Conservation (phyloP, 176 grass and related monocot genomes). For the Dactylis glomerata region DNA sequence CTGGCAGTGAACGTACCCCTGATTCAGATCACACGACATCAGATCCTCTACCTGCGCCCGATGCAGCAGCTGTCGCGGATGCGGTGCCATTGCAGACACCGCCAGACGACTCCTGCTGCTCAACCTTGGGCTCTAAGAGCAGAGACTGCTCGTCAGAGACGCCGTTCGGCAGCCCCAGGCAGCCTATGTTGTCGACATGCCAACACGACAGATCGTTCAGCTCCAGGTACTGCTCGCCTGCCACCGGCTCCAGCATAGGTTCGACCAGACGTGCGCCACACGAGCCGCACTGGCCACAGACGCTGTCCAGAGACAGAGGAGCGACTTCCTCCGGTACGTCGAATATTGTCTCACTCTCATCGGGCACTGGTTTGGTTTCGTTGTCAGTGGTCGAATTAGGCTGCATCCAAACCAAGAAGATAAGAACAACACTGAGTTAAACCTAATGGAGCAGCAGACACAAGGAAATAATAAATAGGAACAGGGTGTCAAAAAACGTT, state of each 20-base stretch:
- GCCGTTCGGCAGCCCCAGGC: not conserved
- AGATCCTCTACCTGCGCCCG: not conserved
- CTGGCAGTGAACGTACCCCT: not conserved
- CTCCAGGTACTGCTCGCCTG: constrained; percentile 40
- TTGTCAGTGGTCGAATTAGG: constrained; percentile 23
- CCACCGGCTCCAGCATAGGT: constrained; percentile 15
- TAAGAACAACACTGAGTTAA: not conserved
- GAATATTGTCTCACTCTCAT: constrained; percentile 47
- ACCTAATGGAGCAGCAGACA: not conserved
- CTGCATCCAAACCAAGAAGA: constrained; percentile 26
- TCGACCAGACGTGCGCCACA: not conserved
- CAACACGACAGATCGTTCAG: constrained; percentile 48
- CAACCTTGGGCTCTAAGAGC: constrained; percentile 4
- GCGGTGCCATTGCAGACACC: not conserved
- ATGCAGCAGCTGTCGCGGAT: not conserved
- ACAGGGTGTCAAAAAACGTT: constrained; percentile 12
- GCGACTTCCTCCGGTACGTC: constrained; percentile 19
- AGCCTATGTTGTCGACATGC: not conserved
- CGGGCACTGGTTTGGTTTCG: constrained; percentile 6
- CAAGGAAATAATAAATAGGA: not conserved
- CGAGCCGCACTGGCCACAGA: constrained; percentile 7
- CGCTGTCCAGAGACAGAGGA: not conserved
- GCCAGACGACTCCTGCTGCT: not conserved
- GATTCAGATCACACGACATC: constrained; percentile 2
- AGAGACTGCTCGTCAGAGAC: not conserved